Conservation (phyloP, 306 rosid genomes). For the Neltuma alba region DNA sequence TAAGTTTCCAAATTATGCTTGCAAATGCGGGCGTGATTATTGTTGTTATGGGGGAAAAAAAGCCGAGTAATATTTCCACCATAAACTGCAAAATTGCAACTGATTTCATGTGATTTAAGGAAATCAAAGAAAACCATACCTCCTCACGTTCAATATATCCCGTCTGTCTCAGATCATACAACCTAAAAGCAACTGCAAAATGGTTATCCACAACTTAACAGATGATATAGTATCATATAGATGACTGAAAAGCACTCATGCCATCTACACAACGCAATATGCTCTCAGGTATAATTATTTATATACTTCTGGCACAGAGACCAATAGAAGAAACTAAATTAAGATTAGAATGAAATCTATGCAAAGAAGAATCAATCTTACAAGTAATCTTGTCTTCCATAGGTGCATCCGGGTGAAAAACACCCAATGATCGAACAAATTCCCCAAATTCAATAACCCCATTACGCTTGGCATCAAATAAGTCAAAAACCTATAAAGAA, state of each 20-base stretch:
- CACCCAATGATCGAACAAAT: conserved; percentile 77
- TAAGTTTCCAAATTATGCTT: neutral
- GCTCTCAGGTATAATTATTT: neutral
- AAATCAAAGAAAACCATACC: conserved; percentile 50
- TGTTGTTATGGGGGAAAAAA: neutral
- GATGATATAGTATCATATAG: conserved; percentile 3
- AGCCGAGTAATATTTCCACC: neutral
- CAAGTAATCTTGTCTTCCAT: conserved; percentile 72
- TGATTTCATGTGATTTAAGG: neutral
- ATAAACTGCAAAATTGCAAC: neutral
- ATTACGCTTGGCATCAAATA: conserved; percentile 75
- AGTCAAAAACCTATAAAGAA: conserved; percentile 64
- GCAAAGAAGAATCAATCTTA: conserved; percentile 40
- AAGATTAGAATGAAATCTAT: neutral
- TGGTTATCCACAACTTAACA: conserved; percentile 36
- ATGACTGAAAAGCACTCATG: conserved; percentile 3
- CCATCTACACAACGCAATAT: neutral
- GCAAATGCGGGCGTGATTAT: neutral
- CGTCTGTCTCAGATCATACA: conserved; percentile 83
- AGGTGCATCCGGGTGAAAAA: conserved; percentile 78
- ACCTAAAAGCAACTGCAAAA: conserved; percentile 85
- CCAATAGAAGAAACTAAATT: conserved; percentile 15
- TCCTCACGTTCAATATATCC: conserved; percentile 83
- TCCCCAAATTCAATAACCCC: conserved; percentile 90
- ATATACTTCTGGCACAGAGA: neutral